phyloP scores from a whole-genome alignment of 495 filamentous ascomycete genomes.

The Pyronema domesticum region DNA sequence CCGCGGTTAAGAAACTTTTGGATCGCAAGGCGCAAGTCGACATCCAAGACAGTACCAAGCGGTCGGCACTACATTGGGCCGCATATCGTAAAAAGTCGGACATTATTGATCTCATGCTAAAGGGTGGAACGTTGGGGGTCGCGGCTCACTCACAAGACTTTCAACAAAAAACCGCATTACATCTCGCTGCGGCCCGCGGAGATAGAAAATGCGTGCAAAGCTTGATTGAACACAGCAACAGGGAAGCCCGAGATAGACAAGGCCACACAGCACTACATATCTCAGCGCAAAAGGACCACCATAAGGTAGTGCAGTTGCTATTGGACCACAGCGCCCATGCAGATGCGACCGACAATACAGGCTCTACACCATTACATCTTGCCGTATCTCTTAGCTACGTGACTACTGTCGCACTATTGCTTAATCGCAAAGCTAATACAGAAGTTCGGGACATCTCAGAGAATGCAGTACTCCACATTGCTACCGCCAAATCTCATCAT shows the following conservation, averaged over 20 bases:
- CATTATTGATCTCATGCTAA: constrained; percentile 6
- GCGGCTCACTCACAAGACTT: background rate
- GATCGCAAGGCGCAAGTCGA: background rate
- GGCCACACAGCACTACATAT: background rate
- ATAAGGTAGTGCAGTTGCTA: background rate
- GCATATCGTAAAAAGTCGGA: background rate
- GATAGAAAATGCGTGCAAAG: background rate
- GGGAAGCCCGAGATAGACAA: background rate
- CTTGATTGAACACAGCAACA: background rate
- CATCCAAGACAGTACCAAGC: background rate
- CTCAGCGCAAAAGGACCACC: background rate
- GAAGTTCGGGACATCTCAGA: background rate
- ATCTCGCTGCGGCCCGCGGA: constrained; percentile 4
- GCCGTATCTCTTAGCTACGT: constrained; percentile 4
- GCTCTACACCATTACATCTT: constrained; percentile 7
- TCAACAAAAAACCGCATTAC: constrained; percentile 6
- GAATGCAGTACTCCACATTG: background rate
- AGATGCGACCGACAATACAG: background rate
- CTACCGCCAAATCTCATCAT: background rate
- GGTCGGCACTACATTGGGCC: constrained; percentile 3
- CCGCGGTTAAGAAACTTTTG: background rate
- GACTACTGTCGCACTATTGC: constrained; percentile 5
- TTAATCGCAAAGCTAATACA: background rate
- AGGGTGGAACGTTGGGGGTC: constrained; percentile 1
- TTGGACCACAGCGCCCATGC: background rate